Percentiles rank a stretch among this genome's conserved stretches.
These are phyloP conservation scores for Epichloe amarillans DNA, from an alignment of 2,329 filamentous ascomycete species.

Conservation along the genomic window DNA sequence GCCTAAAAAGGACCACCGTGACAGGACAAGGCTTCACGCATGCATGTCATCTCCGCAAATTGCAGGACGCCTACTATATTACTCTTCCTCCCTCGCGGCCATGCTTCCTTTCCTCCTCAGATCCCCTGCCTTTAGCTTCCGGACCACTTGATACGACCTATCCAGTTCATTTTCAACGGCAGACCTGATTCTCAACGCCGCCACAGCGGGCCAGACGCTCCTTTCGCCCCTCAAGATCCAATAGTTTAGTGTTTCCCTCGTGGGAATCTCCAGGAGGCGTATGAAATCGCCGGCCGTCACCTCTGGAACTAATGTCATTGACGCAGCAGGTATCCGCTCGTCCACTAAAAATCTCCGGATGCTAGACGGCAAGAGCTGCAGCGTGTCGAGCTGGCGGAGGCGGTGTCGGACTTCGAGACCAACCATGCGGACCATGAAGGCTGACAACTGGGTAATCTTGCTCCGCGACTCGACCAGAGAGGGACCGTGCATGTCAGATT, in stretches of 20 bases:
- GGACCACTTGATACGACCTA: constrained; percentile 66
- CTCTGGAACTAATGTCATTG: constrained; percentile 71
- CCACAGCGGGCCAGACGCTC: constrained; percentile 83
- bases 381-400: constrained; percentile 64
- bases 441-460: constrained; percentile 42
- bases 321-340: constrained; percentile 66
- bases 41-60: background rate
- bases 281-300: constrained; percentile 61
- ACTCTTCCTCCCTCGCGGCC: constrained; percentile 14
- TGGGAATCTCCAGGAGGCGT: constrained; percentile 71
- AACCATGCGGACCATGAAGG: constrained; percentile 52
- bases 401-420: constrained; percentile 70
- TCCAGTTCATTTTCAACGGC: constrained; percentile 82
- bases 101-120: constrained; percentile 33
- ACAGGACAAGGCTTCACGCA: too few species aligned
- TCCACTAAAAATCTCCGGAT: constrained; percentile 70
- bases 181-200: constrained; percentile 68
- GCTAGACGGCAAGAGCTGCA: constrained; percentile 56
- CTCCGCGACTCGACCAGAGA: constrained; percentile 45
- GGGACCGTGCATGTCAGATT: constrained; percentile 67
- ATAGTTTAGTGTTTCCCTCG: constrained; percentile 59
- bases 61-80: background rate
- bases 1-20: too few species aligned
- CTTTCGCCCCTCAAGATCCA: constrained; percentile 79
- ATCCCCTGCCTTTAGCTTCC: constrained; percentile 44